phyloP scores from a whole-genome alignment of 2,329 filamentous ascomycete species.

The Botryotinia globosa region DNA sequence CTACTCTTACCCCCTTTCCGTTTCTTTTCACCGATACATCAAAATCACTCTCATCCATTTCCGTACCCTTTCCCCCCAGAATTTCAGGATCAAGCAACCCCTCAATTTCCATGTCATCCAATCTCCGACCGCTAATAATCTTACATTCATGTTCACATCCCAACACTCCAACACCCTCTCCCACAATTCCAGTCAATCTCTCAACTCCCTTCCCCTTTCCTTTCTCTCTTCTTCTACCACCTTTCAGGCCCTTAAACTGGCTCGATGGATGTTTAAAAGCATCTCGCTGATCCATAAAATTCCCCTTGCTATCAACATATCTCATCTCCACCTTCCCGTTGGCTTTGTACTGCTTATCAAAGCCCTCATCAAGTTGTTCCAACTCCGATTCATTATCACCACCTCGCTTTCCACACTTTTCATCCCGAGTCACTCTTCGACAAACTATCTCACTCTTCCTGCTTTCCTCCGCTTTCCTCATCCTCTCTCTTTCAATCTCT shows the following conservation, averaged over 20 bases:
- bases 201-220: not conserved
- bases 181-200: not conserved
- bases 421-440: not conserved
- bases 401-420: not conserved
- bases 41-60: not conserved
- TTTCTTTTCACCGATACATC: not conserved
- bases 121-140: not conserved
- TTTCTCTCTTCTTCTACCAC: not conserved
- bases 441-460: too few species aligned
- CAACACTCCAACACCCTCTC: not conserved
- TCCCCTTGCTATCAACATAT: not conserved
- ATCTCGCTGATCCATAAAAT: not conserved
- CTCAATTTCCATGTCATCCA: not conserved
- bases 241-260: not conserved
- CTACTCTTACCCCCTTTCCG: fast-evolving
- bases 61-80: not conserved
- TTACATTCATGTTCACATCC: not conserved
- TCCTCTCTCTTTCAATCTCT: not conserved
- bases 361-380: not conserved
- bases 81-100: not conserved
- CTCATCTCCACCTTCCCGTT: too few species aligned
- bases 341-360: not conserved
- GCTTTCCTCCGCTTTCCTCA: too few species aligned
- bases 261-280: not conserved
- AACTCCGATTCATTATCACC: not conserved